Percentiles rank a stretch among this genome's conserved stretches.
Conservation (phyloP, 192 early-diverging fungal species). For the Tieghemiomyces parasiticus region DNA sequence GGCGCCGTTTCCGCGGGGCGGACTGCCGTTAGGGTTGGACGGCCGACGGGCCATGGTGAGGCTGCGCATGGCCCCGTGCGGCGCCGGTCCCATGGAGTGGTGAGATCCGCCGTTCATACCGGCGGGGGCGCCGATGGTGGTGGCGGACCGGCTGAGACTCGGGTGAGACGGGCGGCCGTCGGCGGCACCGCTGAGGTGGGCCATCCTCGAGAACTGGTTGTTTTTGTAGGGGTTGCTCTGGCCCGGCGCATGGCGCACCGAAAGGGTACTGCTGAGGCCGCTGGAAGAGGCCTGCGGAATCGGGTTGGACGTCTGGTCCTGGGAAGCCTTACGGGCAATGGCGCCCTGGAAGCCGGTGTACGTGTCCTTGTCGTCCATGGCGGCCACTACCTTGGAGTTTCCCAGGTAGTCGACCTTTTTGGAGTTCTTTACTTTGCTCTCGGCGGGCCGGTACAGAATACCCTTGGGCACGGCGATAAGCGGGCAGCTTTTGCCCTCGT, state of each 20-base stretch:
- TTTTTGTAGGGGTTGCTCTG: not conserved
- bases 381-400: conserved; percentile 73
- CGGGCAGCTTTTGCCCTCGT: conserved; percentile 40
- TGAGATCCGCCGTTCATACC: not conserved
- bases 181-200: not conserved
- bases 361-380: conserved; percentile 31
- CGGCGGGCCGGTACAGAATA: conserved; percentile 68
- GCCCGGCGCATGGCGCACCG: not conserved
- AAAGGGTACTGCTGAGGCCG: not conserved
- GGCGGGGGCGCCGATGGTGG: not conserved
- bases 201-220: conserved; percentile 11
- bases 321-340: conserved; percentile 27
- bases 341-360: conserved; percentile 35
- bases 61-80: not conserved
- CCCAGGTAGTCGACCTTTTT: conserved; percentile 67
- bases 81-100: too few relatives aligned
- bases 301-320: conserved; percentile 11
- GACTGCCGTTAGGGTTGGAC: not conserved
- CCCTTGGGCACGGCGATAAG: conserved; percentile 67
- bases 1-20: not conserved
- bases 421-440: conserved; percentile 70
- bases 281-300: not conserved
- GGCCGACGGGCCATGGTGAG: not conserved
- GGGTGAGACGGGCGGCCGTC: not conserved
- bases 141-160: conserved; percentile 2